Base-by-base conservation (phyloP, 768 basidiomycete genomes). In the Cytidiella melzeri region DNA sequence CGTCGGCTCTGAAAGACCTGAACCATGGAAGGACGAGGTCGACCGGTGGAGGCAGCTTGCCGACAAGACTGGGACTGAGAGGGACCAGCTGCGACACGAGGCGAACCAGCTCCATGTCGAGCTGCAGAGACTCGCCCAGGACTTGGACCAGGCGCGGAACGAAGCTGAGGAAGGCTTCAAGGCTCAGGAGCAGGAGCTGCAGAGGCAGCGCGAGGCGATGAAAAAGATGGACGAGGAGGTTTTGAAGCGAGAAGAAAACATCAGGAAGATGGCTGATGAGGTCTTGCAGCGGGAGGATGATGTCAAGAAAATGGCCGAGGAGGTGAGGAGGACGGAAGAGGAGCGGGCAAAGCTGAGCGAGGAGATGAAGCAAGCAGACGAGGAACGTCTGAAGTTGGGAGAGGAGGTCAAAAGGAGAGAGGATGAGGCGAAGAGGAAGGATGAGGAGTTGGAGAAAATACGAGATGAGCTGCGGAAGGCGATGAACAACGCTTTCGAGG, bases 1-100 rank as follows among this genome's bases (percentile, higher is more conserved):
- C 2, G 28, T 19, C 12, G 39, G 26, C 27, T 34, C 45, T 18
- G 25, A 28, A 2, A 36, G 12, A 21, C 47, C 49, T 47, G 48
- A 53, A 39, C 52, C 47, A 7, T 53, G 52, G 52, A 45, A 49
- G 48, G 52, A 49, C 19, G 52, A 53, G 43, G 47, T 49, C 23
- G 52, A 53, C 43, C 47, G 48, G 23, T 53, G 48, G 47, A 48
- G 40, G 39, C 30, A 43, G 37, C 34, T 49, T 15, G 52, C 52
- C 10, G 52, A 53, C 48, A 53, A 53, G 47, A 46, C 52, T 12
- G 43, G 25, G 20, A 38, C 52, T 36, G 52, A 53, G 52, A 30
- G 52, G 18, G 52, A 53, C 37, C 7, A 45, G 43, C 47, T 53
- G 19, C 19, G 37, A 6, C 37, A 49, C 6, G 48, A 53, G 48